A percentile compares a stretch with the other conserved stretches of the same genome.
phyloP scores from a whole-genome alignment of 164 flowering plant genomes.

The Chloranthus sessilifolius region DNA sequence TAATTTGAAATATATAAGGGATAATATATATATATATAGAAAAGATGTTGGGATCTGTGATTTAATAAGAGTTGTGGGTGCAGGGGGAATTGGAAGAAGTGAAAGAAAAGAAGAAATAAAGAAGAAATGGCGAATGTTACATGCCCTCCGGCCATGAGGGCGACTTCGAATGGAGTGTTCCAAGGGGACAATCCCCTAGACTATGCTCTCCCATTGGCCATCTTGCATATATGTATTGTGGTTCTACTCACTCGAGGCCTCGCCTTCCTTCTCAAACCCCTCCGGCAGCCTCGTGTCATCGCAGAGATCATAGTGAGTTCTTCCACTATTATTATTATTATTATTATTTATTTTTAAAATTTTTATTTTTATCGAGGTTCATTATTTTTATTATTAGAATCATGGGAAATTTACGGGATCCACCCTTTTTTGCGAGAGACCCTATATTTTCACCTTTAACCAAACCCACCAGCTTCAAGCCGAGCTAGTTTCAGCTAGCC shows the following conservation, averaged over 20 bases:
- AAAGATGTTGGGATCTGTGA: too few relatives aligned
- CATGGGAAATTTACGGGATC: too few relatives aligned
- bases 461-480: too few relatives aligned
- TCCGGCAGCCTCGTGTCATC: constrained; percentile 86
- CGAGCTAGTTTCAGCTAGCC: too few relatives aligned
- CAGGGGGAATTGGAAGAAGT: neutral
- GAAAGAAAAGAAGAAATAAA: too few relatives aligned
- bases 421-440: too few relatives aligned
- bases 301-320: constrained; percentile 74
- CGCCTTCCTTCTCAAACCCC: constrained; percentile 54
- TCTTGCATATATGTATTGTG: constrained; percentile 73
- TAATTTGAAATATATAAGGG: too few relatives aligned
- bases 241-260: constrained; percentile 49
- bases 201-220: constrained; percentile 66
- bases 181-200: constrained; percentile 80
- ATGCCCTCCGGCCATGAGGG: constrained; percentile 58
- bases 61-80: too few relatives aligned
- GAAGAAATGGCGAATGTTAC: constrained; percentile 13
- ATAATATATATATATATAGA: too few relatives aligned
- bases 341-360: neutral
- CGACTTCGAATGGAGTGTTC: constrained; percentile 76
- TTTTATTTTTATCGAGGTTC: neutral
- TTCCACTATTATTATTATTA: constrained; percentile 4
- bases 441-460: too few relatives aligned
- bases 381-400: neutral